Percentiles rank a stretch among this genome's conserved stretches.
Conservation (phyloP, 495 filamentous ascomycete genomes). For the Viridothelium virens region DNA sequence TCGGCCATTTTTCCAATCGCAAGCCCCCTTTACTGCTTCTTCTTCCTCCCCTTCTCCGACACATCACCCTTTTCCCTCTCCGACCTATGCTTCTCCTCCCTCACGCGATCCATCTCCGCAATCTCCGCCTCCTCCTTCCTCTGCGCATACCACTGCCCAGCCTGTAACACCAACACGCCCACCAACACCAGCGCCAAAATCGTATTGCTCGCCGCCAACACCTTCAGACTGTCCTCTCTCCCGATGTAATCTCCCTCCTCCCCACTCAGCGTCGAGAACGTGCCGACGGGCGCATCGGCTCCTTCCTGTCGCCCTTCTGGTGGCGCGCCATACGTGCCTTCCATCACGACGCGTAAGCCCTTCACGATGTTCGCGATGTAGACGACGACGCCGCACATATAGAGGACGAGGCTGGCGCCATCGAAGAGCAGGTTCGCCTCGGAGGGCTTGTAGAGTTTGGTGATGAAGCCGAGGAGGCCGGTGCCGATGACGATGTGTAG, state of each 20-base stretch:
- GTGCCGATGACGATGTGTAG: constrained; percentile 86
- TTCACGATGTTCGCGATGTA: constrained; percentile 94
- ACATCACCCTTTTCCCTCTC: constrained; percentile 46
- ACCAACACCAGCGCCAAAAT: constrained; percentile 87
- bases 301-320: constrained; percentile 38
- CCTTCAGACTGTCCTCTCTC: constrained; percentile 78
- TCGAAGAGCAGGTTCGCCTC: constrained; percentile 97
- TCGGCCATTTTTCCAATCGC: not conserved
- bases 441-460: constrained; percentile 83
- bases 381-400: constrained; percentile 82
- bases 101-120: constrained; percentile 45
- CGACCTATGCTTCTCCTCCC: constrained; percentile 24
- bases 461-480: constrained; percentile 81
- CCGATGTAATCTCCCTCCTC: constrained; percentile 48
- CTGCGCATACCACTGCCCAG: constrained; percentile 98
- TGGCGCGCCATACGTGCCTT: constrained; percentile 39
- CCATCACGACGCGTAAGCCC: constrained; percentile 70
- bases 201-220: constrained; percentile 90
- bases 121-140: constrained; percentile 79
- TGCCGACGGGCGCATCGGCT: not conserved
- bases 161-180: constrained; percentile 86
- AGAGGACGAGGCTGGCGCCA: constrained; percentile 81
- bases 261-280: not conserved
- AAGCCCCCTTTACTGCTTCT: constrained; percentile 28
- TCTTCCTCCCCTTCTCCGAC: constrained; percentile 32